Percentiles rank a stretch among this genome's conserved stretches.
Conservation (phyloP, 2,329 filamentous ascomycete genomes). For the Kalaharituber pfeilii region DNA sequence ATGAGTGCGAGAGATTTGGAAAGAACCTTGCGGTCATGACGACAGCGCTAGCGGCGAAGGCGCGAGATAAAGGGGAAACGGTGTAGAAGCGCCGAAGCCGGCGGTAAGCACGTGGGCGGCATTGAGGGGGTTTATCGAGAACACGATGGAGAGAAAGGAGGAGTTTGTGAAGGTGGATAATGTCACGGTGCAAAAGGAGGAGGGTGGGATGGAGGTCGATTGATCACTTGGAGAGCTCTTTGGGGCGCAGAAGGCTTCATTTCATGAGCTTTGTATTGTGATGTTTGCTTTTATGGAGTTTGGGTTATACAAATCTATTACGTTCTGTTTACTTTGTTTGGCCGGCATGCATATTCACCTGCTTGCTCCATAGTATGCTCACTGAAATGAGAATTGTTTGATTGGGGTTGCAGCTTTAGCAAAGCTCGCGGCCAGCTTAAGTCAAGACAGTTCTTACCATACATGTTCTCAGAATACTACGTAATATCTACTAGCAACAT, state of each 20-base stretch:
- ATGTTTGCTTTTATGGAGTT: background rate
- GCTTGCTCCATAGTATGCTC: too few species aligned
- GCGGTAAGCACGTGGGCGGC: constrained; percentile 58
- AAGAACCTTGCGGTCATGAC: constrained; percentile 53
- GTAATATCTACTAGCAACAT: too few species aligned
- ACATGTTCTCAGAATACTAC: too few species aligned
- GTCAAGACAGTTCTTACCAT: too few species aligned
- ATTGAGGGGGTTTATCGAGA: constrained; percentile 63
- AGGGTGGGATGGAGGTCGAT: constrained; percentile 19
- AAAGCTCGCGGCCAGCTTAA: too few species aligned
- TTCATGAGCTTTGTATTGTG: background rate
- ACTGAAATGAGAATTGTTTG: too few species aligned
- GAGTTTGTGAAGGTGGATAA: constrained; percentile 43
- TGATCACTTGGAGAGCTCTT: background rate
- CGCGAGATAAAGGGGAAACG: constrained; percentile 8
- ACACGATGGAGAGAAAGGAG: constrained; percentile 76
- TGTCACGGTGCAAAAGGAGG: constrained; percentile 31
- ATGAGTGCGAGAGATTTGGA: constrained; percentile 70
- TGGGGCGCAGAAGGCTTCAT: too few species aligned
- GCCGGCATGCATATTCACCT: too few species aligned
- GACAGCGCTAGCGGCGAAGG: constrained; percentile 8
- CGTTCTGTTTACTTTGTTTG: too few species aligned
- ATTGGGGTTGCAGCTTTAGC: too few species aligned
- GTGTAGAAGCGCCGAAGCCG: constrained; percentile 13
- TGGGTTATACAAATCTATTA: background rate